Conservation (phyloP, 2,329 filamentous ascomycete genomes). For the Neobulgaria alba region DNA sequence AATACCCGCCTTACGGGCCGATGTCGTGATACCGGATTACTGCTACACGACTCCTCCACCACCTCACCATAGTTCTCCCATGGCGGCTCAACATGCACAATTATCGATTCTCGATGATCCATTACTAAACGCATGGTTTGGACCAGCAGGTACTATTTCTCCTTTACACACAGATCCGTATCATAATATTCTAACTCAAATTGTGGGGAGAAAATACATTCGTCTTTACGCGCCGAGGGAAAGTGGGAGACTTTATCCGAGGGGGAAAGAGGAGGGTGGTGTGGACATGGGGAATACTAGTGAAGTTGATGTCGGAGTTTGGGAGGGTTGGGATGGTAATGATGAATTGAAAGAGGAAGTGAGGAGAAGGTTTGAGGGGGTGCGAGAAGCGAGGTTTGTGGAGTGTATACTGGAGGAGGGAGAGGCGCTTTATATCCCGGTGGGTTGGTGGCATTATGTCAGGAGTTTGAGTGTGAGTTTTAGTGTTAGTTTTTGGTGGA, state of each 20-base stretch:
- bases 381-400: conserved; percentile 31
- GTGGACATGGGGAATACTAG: conserved; percentile 94
- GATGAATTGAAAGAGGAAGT: conserved; percentile 12
- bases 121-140: conserved; percentile 85
- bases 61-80: conserved; percentile 39
- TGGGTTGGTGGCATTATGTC: conserved; percentile 98
- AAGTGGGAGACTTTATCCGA: conserved; percentile 49
- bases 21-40: conserved; percentile 76
- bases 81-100: conserved; percentile 33
- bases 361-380: conserved; percentile 17
- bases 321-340: conserved; percentile 51
- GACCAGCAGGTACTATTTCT: conserved; percentile 78
- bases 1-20: conserved; percentile 64
- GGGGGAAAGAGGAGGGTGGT: conserved; percentile 51
- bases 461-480: conserved; percentile 77
- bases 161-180: conserved; percentile 91
- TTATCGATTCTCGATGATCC: conserved; percentile 45
- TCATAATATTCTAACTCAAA: conserved; percentile 84
- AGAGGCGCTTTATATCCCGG: conserved; percentile 80
- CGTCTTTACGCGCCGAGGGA: conserved; percentile 69
- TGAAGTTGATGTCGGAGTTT: conserved; percentile 61
- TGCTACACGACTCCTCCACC: conserved; percentile 64
- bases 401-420: conserved; percentile 76
- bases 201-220: conserved; percentile 87
- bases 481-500: conserved; percentile 98